Base-by-base conservation (phyloP, 306 rosid genomes). In the Fragaria iinumae region DNA sequence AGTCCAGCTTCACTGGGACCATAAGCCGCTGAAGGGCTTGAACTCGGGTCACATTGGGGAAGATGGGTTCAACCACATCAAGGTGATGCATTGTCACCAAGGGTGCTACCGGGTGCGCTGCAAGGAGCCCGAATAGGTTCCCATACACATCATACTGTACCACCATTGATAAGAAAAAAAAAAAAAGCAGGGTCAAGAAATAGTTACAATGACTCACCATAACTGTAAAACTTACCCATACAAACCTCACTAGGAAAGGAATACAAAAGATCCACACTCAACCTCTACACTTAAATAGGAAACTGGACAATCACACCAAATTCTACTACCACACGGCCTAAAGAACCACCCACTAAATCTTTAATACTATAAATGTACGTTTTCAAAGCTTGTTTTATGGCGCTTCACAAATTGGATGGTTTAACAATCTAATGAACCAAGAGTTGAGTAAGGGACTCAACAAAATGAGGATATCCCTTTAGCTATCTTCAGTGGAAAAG, bases 121-220 rank as follows among this genome's bases (percentile, higher is more conserved):
- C 91, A 34, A 96, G 99, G 41, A 96, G 99, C 78, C 99, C 99
- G 6, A 96, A 88, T 44, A 96, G 76, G 86, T 91, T 93, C 73
- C 99, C 99, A 20, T 96, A 93, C 70, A 96, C 99, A 79, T 96
- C 99, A 72, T 91, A 96, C 98, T 96, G 91, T 77, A 73, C 25
- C 27, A 18, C 74, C 84, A 66, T 5, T n/a, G 78, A 83, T 11
- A 75, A 29, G 14, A 39, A 73, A 36, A 45, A 0, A 56, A 41
- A 29, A 29, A 29, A 2, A 8, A 57, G 6, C n/a, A 62, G 13
- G 3, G 34, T 53, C 69, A 39, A 83, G 69, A 39, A 36, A 39
- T 64, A 74, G 69, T 25, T 12, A 39, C n/a, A 68, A 57, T 44
- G 59, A 17, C 50, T 36, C 55, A 0, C 34, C 55, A 45, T 12